A percentile compares a stretch with the other conserved stretches of the same genome.
These are phyloP conservation scores for Apiospora marii DNA, from an alignment of 2,329 filamentous ascomycete genomes.

Conservation along the genomic window DNA sequence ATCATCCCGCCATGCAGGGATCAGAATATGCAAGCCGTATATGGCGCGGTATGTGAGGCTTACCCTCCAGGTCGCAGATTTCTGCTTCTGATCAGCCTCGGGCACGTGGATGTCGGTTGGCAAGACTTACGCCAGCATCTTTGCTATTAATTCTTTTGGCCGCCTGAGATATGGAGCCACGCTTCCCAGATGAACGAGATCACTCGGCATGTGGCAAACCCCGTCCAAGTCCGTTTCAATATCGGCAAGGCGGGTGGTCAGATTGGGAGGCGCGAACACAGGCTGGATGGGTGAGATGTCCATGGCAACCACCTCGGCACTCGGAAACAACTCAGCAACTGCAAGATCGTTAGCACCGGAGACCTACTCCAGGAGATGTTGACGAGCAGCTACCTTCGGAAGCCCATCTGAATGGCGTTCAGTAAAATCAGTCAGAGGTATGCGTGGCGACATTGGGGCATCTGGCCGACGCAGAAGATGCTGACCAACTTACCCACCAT, in stretches of 20 bases:
- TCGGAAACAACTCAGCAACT: slow-evolving; percentile 56
- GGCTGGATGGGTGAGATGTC: slow-evolving; percentile 55
- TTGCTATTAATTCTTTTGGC: not conserved
- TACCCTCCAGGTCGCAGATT: slow-evolving; percentile 41
- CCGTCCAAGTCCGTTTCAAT: slow-evolving; percentile 52
- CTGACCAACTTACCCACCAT: not conserved
- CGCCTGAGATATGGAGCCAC: slow-evolving; percentile 45
- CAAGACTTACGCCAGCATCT: not conserved
- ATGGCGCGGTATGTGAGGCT: not conserved
- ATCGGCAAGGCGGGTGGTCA: slow-evolving; percentile 64
- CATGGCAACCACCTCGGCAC: slow-evolving; percentile 54
- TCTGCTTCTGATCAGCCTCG: slow-evolving; percentile 47
- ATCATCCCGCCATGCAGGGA: not conserved
- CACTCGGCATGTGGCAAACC: slow-evolving; percentile 53
- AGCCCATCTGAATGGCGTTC: slow-evolving; percentile 57
- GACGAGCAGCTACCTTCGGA: slow-evolving; percentile 51
- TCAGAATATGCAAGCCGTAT: not conserved
- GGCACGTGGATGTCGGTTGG: slow-evolving; percentile 54
- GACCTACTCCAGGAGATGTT: not conserved
- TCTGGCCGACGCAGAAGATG: not conserved
- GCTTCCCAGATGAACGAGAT: slow-evolving; percentile 62
- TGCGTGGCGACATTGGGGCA: slow-evolving; percentile 43
- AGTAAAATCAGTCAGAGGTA: slow-evolving; percentile 7
- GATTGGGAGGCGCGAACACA: slow-evolving; percentile 61
- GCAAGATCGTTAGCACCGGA: slow-evolving; percentile 17